Percentiles rank a stretch among this genome's conserved stretches.
These are phyloP conservation scores for Diospyros lotus DNA, from an alignment of 148 eudicot genomes.

Conservation along the genomic window DNA sequence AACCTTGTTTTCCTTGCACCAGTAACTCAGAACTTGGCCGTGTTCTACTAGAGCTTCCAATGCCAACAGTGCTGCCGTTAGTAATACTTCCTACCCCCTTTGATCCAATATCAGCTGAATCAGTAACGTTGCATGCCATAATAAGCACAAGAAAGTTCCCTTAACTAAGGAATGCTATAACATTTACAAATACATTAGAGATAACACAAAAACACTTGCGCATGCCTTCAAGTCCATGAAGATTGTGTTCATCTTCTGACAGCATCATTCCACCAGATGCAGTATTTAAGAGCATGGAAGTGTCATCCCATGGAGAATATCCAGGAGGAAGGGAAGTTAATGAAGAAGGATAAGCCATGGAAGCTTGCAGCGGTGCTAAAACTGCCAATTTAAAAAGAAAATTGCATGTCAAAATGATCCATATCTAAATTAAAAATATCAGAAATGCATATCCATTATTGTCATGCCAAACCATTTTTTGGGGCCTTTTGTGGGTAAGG, in stretches of 20 bases:
- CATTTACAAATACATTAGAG: neutral
- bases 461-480: conserved; percentile 60
- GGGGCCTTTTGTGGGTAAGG: conserved; percentile 91
- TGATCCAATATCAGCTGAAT: conserved; percentile 51
- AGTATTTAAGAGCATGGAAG: conserved; percentile 46
- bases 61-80: conserved; percentile 31
- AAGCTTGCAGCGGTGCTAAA: conserved; percentile 48
- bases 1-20: conserved; percentile 38
- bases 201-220: neutral
- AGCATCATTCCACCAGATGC: conserved; percentile 41
- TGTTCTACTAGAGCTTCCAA: conserved; percentile 44
- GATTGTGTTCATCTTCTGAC: conserved; percentile 54
- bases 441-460: neutral
- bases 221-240: conserved; percentile 65
- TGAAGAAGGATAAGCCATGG: conserved; percentile 58
- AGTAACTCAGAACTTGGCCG: conserved; percentile 38
- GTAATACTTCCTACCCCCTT: conserved; percentile 37
- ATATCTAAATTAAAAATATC: conserved; percentile 6
- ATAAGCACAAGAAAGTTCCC: conserved; percentile 22
- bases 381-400: conserved; percentile 27
- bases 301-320: conserved; percentile 69
- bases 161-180: neutral
- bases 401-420: conserved; percentile 15
- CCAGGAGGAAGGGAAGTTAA: conserved; percentile 56
- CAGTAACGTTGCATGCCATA: conserved; percentile 25